Base-by-base conservation (phyloP, 2,329 filamentous ascomycete species). In the Hypoxylon sp. region DNA sequence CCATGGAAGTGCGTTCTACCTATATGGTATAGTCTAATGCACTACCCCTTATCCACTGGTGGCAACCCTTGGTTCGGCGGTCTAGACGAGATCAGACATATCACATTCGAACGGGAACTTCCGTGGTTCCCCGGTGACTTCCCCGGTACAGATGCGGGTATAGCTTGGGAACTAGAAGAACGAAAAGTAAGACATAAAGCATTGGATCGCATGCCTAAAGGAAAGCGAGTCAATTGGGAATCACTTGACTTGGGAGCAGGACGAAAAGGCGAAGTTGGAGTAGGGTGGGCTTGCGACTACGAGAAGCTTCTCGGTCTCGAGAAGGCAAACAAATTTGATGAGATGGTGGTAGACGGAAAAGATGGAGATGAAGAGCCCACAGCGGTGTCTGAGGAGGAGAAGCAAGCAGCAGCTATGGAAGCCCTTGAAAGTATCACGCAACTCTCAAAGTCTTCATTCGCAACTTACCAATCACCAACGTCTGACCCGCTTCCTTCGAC, bases 81-180 rank as follows among this genome's bases (percentile, higher is more conserved):
- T 0, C 74, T 97, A 30, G 85, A 92, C 46, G 91, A 99, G 78
- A 84, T 88, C 53, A 87, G 89, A 34, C 95, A 98, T 76, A 84
- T 97, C 21, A 82, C 89, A 0, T 97, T 97, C 74, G 94, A 98
- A 79, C 87, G 89, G 19, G 88, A 88, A 0, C 80, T 85, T 37
- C 88, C 93, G 1, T 96, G 91, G 87, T 99, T 97, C 74, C 96
- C 96, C 0, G 91, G 88, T 2, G 96, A 99, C 77, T 92, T 88
- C 67, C 89, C 92, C 0, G 92, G 90, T 3, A 97, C 94, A 0
- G 84, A 87, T 61, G 91, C 94, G 1, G 96, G 96, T 1, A 89
- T 87, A 76, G 81, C 84, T 14, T 97, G 94, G 92, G 92, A 96
- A 76, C 75, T 88, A 32, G 84, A 87, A 34, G 86, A 94, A 77